A percentile compares a stretch with the other conserved stretches of the same genome.
Conservation (phyloP, 495 filamentous ascomycete species). For the Hyaloscypha finlandica region DNA sequence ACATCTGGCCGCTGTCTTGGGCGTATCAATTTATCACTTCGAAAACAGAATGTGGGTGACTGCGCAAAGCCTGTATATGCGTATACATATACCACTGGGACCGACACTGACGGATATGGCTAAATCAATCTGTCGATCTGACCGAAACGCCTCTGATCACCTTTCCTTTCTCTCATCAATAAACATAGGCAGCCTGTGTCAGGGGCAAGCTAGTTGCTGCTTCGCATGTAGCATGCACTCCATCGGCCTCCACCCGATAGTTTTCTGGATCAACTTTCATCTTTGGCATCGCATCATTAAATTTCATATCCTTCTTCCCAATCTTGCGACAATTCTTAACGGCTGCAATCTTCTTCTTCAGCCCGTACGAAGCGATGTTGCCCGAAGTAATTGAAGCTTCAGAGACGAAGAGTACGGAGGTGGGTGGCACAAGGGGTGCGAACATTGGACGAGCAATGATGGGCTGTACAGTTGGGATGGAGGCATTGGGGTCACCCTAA, state of each 20-base stretch:
- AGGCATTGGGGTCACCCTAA: conserved; percentile 93
- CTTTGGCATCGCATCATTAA: conserved; percentile 81
- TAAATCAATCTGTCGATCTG: neutral
- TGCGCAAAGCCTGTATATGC: neutral
- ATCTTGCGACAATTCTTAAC: conserved; percentile 80
- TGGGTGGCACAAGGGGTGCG: conserved; percentile 67
- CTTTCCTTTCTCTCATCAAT: conserved; percentile 40
- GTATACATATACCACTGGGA: neutral
- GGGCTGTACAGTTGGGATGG: conserved; percentile 88
- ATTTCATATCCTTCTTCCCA: conserved; percentile 92
- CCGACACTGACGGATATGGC: neutral
- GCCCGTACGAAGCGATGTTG: conserved; percentile 65
- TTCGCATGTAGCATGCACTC: conserved; percentile 70
- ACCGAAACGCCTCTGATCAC: neutral
- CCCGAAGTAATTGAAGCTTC: conserved; percentile 67
- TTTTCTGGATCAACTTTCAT: conserved; percentile 95
- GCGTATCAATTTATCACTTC: too few species aligned
- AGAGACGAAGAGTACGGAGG: conserved; percentile 83
- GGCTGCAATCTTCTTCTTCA: conserved; percentile 80
- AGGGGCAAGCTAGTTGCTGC: conserved; percentile 74
- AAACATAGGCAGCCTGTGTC: conserved; percentile 81
- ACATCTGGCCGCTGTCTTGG: too few species aligned
- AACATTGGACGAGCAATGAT: conserved; percentile 89
- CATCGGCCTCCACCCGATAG: conserved; percentile 90
- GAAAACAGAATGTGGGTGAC: neutral